These are phyloP conservation scores for Pharus latifolius DNA, from an alignment of 176 grass and related monocot species.

Conservation along the genomic window DNA sequence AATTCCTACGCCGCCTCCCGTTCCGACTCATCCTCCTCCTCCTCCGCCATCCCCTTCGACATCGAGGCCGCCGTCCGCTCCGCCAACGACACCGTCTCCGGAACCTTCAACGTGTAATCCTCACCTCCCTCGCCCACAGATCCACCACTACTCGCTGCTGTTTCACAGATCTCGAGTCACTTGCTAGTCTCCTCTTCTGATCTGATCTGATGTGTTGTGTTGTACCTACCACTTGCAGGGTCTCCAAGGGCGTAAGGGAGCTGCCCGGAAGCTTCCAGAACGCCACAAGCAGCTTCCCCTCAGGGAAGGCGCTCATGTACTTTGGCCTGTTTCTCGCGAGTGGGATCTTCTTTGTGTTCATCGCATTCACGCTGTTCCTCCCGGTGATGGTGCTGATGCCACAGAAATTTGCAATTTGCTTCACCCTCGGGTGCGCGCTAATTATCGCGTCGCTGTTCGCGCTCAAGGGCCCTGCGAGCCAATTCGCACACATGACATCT, in stretches of 20 bases:
- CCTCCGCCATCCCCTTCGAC: conserved; percentile 70
- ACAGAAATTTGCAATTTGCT: conserved; percentile 94
- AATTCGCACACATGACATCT: conserved; percentile 87
- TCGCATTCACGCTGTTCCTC: conserved; percentile 87
- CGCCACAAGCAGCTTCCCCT: conserved; percentile 78
- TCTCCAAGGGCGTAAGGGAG: conserved; percentile 82
- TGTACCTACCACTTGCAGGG: conserved; percentile 22
- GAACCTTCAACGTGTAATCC: conserved; percentile 77
- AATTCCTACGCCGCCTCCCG: conserved; percentile 77
- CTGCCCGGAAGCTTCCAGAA: conserved; percentile 86
- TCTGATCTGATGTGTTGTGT: background rate
- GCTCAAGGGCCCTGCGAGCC: conserved; percentile 74
- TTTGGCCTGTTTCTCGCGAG: conserved; percentile 87
- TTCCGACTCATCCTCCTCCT: conserved; percentile 26
- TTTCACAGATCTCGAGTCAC: background rate
- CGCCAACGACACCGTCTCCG: conserved; percentile 89
- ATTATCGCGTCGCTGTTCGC: conserved; percentile 94
- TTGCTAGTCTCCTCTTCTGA: background rate
- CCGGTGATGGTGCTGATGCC: conserved; percentile 93
- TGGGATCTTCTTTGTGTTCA: conserved; percentile 89
- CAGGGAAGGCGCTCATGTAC: conserved; percentile 89
- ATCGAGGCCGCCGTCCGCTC: conserved; percentile 79
- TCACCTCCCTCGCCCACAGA: background rate
- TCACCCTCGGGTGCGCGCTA: conserved; percentile 81
- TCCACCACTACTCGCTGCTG: background rate